Evolutionary conservation across 2,329 filamentous ascomycete species (phyloP).

Genomic region (Ophidiomyces ophidiicola): DNA sequence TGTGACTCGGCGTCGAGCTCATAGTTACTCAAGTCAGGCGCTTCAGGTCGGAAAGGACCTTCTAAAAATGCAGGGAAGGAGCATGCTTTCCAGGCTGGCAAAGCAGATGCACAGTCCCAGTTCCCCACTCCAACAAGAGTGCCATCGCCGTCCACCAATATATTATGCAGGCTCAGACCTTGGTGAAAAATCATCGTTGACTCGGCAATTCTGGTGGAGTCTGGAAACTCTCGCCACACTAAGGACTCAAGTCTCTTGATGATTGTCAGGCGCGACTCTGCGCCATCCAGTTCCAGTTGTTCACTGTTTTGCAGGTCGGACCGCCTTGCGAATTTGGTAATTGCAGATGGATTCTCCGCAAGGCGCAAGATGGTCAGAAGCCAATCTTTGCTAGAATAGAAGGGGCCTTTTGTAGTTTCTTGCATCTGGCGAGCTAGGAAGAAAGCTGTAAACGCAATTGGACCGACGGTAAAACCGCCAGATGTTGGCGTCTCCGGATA

Average conservation of each 20-base stretch:
- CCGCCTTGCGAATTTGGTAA: conserved; percentile 8
- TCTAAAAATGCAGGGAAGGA: conserved; percentile 28
- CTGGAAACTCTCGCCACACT: conserved; percentile 23
- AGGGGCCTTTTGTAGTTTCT: conserved; percentile 23
- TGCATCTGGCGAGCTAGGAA: conserved; percentile 27
- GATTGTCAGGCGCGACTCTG: conserved; percentile 19
- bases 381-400: conserved; percentile 23
- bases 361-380: conserved; percentile 21
- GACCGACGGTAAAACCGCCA: conserved; percentile 15
- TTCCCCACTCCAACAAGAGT: conserved; percentile 31
- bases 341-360: conserved; percentile 11
- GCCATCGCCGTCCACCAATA: conserved; percentile 31
- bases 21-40: neutral
- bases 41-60: conserved; percentile 1
- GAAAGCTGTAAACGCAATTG: conserved; percentile 26
- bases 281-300: conserved; percentile 20
- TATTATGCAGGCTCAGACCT: conserved; percentile 31
- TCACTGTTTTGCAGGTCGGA: neutral
- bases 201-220: conserved; percentile 16
- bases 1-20: conserved; percentile 7
- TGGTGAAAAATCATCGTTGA: conserved; percentile 28
- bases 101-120: conserved; percentile 34
- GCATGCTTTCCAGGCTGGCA: conserved; percentile 31
- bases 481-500: conserved; percentile 8
- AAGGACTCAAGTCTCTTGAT: conserved; percentile 22